phyloP scores from a whole-genome alignment of 2,329 filamentous ascomycete genomes.

The Hypoxylon sp. region DNA sequence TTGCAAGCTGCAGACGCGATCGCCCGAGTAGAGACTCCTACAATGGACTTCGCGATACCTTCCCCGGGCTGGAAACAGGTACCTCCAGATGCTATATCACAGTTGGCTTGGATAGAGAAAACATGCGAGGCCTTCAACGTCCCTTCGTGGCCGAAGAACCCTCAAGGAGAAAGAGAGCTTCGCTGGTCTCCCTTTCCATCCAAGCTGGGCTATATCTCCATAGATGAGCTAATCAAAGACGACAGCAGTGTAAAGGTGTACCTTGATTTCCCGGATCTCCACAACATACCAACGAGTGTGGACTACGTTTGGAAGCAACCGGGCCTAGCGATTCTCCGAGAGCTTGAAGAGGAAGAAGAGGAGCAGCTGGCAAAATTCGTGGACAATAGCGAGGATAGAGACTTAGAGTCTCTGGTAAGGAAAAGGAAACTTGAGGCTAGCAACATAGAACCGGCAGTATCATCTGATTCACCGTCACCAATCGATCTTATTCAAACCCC shows the following conservation, averaged over 20 bases:
- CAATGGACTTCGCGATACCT: constrained; percentile 49
- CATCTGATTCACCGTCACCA: constrained; percentile 23
- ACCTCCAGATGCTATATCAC: constrained; percentile 30
- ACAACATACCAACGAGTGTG: constrained; percentile 44
- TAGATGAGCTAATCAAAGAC: constrained; percentile 45
- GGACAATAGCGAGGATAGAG: not conserved
- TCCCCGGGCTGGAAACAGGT: constrained; percentile 45
- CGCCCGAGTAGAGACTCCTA: constrained; percentile 49
- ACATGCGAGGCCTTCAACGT: constrained; percentile 22
- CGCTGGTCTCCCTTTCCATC: constrained; percentile 49
- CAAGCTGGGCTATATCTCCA: constrained; percentile 30
- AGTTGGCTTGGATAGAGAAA: constrained; percentile 41
- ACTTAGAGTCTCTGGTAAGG: constrained; percentile 43
- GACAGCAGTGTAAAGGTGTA: constrained; percentile 12
- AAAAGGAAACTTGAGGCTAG: constrained; percentile 46
- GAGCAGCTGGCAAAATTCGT: constrained; percentile 24
- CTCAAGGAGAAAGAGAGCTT: constrained; percentile 41
- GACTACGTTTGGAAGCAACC: constrained; percentile 51
- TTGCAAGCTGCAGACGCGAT: constrained; percentile 47
- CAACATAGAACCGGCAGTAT: constrained; percentile 4
- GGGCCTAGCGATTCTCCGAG: constrained; percentile 49
- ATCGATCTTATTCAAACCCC: constrained; percentile 31
- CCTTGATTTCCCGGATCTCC: constrained; percentile 17
- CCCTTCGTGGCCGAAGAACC: constrained; percentile 36
- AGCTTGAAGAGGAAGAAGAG: constrained; percentile 44